Evolutionary conservation across 305 asterid species (phyloP), one percentile per base, ranked within the genome.

Genomic region (Plantago coronopus): DNA sequence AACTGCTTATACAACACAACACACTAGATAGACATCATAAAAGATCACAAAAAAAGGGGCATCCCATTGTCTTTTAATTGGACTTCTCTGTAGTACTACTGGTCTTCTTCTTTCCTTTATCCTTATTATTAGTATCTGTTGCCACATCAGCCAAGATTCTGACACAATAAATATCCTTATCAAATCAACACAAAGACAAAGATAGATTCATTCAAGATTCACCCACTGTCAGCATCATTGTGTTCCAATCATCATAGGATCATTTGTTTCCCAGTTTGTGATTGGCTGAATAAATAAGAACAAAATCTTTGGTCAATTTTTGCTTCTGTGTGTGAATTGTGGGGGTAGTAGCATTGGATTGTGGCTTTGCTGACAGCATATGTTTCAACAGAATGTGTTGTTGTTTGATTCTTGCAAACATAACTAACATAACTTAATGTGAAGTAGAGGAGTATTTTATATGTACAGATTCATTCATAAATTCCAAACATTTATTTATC

Each of bases 101-200:
- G 56, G 71, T 27, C 49, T 43, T 8, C 43, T 57, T 27, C 48
- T 19, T 37, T 46, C 18, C n/a, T n/a, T n/a, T n/a, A n/a, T n/a
- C n/a, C n/a, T n/a, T n/a, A n/a, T 60, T 59, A 42, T 55, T 25
- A 48, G 42, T n/a, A 42, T 42, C 11, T 1, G 42, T 23, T 60
- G 70, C 62, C 73, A 65, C 23, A 57, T 72, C 75, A 67, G 57
- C 68, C 68, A 65, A 59, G 58, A 53, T 53, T 53, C 58, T 53
- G 42, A 49, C 55, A 49, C 55, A 21, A 49, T 49, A 49, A 19
- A 19, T 4, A 20, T n/a, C n/a, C n/a, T n/a, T n/a, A n/a, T 25
- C 16, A 13, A 17, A 9, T 10, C 17, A 34, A 34, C 2, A 34
- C 40, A 34, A 34, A 7, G 40, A 34, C n/a, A n/a, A n/a, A n/a